Evolutionary conservation across 2,329 filamentous ascomycete species (phyloP), one percentile per base, ranked within the genome.

Genomic region (Microsporum audouinii): DNA sequence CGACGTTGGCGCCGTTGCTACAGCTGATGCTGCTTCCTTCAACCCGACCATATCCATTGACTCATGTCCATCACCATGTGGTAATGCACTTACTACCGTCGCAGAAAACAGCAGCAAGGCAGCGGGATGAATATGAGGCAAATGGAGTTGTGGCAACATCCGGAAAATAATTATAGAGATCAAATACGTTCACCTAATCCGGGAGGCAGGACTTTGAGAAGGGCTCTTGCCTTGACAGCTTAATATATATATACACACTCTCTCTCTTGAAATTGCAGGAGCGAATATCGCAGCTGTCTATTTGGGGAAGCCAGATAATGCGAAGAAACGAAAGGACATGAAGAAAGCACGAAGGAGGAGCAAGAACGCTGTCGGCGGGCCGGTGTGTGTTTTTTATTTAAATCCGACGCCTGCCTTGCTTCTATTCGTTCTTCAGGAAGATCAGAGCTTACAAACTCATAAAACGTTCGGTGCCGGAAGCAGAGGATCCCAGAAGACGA

Each of bases 1-100:
- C 33, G 65, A 31, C 34, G 68, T 62, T 8, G 65, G 27, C 14
- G 64, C 59, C 31, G 66, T 62, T 17, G 29, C 47, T 65, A 43
- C 34, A 66, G 51, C 10, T 62, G 57, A 27, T 63, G 59, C 58
- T 58, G 61, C 57, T 45, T 55, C 45, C 59, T 65, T 70, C 71
- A 72, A 60, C 67, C 67, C 68, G n/a, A 62, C 62, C 67, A 68
- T 72, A 29, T 70, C 67, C 66, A 67, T 70, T 34, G 66, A 64
- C 39, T 69, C 69, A 56, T 72, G 70, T 56, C 71, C 70, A 39
- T 70, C 70, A 34, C 62, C 64, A 61, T 75, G 73, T 6, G 73
- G 67, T 49, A 72, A 60, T 27, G 68, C 72, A 60, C 66, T 71
- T 43, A 68, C 70, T 38, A 70, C 62, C 7, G 69, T 66, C 34